phyloP scores from a whole-genome alignment of 352 stramenopile species.

The Peronosclerospora sorghi region DNA sequence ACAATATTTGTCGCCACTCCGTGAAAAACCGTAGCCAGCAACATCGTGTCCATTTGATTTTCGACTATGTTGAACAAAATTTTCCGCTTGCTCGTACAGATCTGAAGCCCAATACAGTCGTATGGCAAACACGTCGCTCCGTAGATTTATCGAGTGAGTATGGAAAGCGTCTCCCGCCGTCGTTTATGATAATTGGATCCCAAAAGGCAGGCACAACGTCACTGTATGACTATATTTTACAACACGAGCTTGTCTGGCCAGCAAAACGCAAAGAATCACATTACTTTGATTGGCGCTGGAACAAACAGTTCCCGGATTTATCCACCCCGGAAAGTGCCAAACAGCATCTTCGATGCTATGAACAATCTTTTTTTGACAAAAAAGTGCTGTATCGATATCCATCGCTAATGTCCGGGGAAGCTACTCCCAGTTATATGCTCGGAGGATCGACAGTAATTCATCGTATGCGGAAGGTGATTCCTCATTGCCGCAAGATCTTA shows the following conservation, averaged over 20 bases:
- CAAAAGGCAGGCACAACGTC: slow-evolving; percentile 95
- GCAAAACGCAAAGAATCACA: slow-evolving; percentile 93
- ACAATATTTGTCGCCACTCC: slow-evolving; percentile 96
- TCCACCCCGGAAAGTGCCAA: slow-evolving; percentile 41
- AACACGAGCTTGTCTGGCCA: slow-evolving; percentile 91
- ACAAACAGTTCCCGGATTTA: slow-evolving; percentile 47
- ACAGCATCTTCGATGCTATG: slow-evolving; percentile 60
- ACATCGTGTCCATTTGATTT: slow-evolving; percentile 94
- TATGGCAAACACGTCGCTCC: slow-evolving; percentile 93
- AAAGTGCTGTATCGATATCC: slow-evolving; percentile 78
- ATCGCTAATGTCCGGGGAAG: slow-evolving; percentile 88
- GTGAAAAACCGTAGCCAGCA: slow-evolving; percentile 89
- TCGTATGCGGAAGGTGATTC: slow-evolving; percentile 66
- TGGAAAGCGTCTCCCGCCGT: slow-evolving; percentile 68
- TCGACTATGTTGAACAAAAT: slow-evolving; percentile 93
- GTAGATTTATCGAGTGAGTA: slow-evolving; percentile 87
- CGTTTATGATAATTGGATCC: slow-evolving; percentile 92
- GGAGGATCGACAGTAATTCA: slow-evolving; percentile 62
- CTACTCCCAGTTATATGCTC: slow-evolving; percentile 87
- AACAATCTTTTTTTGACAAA: slow-evolving; percentile 74
- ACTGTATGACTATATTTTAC: slow-evolving; percentile 95
- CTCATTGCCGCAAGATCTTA: slow-evolving; percentile 75
- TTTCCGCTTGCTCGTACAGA: slow-evolving; percentile 55
- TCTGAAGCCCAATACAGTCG: slow-evolving; percentile 80
- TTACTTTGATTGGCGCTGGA: slow-evolving; percentile 98